Percentiles rank a stretch among this genome's conserved stretches.
These are phyloP conservation scores for Xylaria sp. DNA, from an alignment of 2,329 filamentous ascomycete species.

Conservation along the genomic window DNA sequence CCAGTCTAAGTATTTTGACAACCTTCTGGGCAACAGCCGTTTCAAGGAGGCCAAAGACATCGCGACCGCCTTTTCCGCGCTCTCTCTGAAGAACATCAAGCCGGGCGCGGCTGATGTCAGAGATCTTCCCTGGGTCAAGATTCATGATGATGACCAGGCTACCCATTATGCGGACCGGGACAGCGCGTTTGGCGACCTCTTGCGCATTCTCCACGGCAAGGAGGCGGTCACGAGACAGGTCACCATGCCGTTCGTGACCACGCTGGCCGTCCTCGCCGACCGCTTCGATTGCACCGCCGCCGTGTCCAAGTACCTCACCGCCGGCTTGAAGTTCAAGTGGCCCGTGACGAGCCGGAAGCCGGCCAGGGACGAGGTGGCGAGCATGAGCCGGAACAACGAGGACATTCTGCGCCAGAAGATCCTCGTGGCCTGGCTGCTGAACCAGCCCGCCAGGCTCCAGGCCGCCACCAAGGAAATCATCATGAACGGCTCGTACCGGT, in stretches of 20 bases:
- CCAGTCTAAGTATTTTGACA: constrained; percentile 71
- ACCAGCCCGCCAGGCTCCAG: constrained; percentile 62
- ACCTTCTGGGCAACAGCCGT: constrained; percentile 63
- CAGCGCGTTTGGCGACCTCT: constrained; percentile 66
- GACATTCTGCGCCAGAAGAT: constrained; percentile 71
- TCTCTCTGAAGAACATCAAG: constrained; percentile 51
- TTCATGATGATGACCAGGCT: constrained; percentile 70
- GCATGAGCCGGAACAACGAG: constrained; percentile 54
- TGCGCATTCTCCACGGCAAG: constrained; percentile 65
- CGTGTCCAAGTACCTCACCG: constrained; percentile 57
- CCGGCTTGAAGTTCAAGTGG: constrained; percentile 57
- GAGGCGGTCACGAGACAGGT: constrained; percentile 47
- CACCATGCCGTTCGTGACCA: constrained; percentile 65
- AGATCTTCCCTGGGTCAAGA: constrained; percentile 65
- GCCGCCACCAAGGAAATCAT: constrained; percentile 68
- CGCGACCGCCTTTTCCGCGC: constrained; percentile 50
- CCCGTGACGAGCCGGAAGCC: constrained; percentile 48
- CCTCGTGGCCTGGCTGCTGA: constrained; percentile 66
- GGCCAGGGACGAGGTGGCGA: constrained; percentile 32
- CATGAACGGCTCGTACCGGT: constrained; percentile 63
- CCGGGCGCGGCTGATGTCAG: constrained; percentile 51
- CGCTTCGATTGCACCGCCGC: constrained; percentile 67
- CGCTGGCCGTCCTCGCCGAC: constrained; percentile 71
- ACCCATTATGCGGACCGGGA: constrained; percentile 64
- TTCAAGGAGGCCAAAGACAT: constrained; percentile 66